Evolutionary conservation across 2,329 filamentous ascomycete species (phyloP).

Genomic region (Penicillium aurantiogriseum): DNA sequence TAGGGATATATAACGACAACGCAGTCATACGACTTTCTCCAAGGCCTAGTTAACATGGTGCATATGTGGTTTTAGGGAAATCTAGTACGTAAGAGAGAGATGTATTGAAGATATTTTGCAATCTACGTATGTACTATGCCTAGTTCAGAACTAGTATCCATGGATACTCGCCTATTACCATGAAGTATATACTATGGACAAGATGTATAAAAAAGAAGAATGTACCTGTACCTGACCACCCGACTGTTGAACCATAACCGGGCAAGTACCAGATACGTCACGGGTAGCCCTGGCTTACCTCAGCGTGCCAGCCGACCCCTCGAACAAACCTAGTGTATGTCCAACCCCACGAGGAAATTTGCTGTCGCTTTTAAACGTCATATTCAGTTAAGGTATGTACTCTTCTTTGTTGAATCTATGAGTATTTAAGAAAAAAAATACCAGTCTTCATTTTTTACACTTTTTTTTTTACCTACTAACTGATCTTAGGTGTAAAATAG

Average conservation of each 20-base stretch:
- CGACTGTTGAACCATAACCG: not conserved
- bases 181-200: not conserved
- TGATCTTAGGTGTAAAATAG: conserved; percentile 17
- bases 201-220: not conserved
- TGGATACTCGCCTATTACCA: not conserved
- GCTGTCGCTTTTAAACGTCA: conserved; percentile 11
- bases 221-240: conserved; percentile 11
- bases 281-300: conserved; percentile 14
- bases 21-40: no score
- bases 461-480: conserved; percentile 1
- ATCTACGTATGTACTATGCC: not conserved
- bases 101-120: not conserved
- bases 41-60: no score
- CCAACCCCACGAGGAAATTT: conserved; percentile 15
- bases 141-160: not conserved
- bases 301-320: conserved; percentile 12
- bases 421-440: conserved; percentile 3
- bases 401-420: not conserved
- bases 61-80: not conserved
- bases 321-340: conserved; percentile 11
- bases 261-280: conserved; percentile 13
- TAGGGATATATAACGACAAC: no score
- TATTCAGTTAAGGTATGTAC: conserved; percentile 9
- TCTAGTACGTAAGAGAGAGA: no score
- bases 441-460: not conserved